A percentile compares a stretch with the other conserved stretches of the same genome.
These are phyloP conservation scores for Maudiozyma humilis DNA, from an alignment of 1,139 yeast genomes.

Conservation along the genomic window DNA sequence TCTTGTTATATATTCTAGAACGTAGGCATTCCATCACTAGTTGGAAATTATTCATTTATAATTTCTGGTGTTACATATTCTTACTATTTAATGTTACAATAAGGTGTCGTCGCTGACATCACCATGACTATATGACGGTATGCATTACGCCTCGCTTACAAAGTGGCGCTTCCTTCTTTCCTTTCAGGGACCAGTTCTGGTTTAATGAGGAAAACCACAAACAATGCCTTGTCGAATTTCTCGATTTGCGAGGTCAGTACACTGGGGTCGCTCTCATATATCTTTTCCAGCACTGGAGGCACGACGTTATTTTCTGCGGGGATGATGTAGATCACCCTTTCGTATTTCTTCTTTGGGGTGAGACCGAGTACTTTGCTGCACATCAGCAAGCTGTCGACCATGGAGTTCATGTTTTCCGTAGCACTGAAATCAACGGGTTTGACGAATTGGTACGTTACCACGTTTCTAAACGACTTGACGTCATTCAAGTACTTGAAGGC, in stretches of 20 bases:
- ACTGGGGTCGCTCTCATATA: constrained; percentile 3
- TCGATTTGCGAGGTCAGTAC: constrained; percentile 1
- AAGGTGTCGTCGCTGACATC: too few relatives aligned
- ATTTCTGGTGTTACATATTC: too few relatives aligned
- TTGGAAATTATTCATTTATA: too few relatives aligned
- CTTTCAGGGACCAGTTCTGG: constrained; percentile 19
- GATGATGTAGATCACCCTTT: constrained; percentile 22
- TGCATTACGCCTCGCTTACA: too few relatives aligned
- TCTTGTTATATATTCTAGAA: too few relatives aligned
- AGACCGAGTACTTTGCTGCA: constrained; percentile 20
- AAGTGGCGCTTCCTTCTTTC: too few relatives aligned
- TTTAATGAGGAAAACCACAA: constrained; percentile 17
- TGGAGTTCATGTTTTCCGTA: constrained; percentile 6
- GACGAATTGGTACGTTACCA: constrained; percentile 17
- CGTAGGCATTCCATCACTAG: too few relatives aligned
- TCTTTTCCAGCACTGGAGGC: constrained; percentile 4
- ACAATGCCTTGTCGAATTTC: constrained; percentile 10
- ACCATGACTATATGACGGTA: too few relatives aligned
- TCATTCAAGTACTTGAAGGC: constrained; percentile 21
- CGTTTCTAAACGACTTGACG: constrained; percentile 17
- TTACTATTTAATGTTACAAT: too few relatives aligned
- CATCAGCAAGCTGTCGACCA: constrained; percentile 16
- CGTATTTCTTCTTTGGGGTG: constrained; percentile 16
- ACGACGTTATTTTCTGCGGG: constrained; percentile 12
- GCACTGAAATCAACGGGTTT: constrained; percentile 6